Percentiles rank a stretch among this genome's conserved stretches.
phyloP scores from a whole-genome alignment of 202 grass and related monocot species.

The Bolboschoenoplectus hybrid region DNA sequence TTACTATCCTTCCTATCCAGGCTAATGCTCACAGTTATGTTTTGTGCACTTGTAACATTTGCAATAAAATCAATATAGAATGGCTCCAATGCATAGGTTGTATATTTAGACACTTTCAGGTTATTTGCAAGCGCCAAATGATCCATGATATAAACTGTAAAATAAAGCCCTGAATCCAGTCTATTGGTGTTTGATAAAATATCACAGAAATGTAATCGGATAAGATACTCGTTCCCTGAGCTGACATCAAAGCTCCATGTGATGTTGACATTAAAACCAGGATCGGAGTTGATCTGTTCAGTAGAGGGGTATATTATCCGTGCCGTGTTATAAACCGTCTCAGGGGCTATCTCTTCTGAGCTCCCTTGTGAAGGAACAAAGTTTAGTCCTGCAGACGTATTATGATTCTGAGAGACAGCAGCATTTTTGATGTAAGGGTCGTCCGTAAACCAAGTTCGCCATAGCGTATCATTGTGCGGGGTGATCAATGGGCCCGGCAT shows the following conservation, averaged over 20 bases:
- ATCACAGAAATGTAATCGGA: slow-evolving; percentile 85
- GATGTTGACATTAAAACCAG: slow-evolving; percentile 47
- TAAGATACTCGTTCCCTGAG: slow-evolving; percentile 42
- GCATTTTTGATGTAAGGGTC: slow-evolving; percentile 37
- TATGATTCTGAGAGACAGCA: neutral
- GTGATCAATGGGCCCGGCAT: slow-evolving; percentile 51
- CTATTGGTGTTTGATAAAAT: slow-evolving; percentile 29
- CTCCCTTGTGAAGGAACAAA: neutral
- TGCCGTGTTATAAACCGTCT: slow-evolving; percentile 53
- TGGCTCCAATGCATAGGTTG: neutral
- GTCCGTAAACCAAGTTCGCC: slow-evolving; percentile 84
- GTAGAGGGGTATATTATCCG: neutral
- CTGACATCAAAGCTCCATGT: slow-evolving; percentile 62
- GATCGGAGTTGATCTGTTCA: rapidly evolving
- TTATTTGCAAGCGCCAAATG: neutral
- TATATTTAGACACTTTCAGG: rapidly evolving
- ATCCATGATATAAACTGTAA: slow-evolving; percentile 53
- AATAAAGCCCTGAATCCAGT: neutral
- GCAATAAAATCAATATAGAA: slow-evolving; percentile 49
- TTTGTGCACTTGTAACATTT: neutral
- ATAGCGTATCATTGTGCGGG: slow-evolving; percentile 48
- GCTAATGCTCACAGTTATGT: slow-evolving; percentile 63
- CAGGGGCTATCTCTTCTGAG: slow-evolving; percentile 45
- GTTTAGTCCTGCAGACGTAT: neutral
- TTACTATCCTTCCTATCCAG: neutral